Evolutionary conservation across 345 rosid species (phyloP), one percentile per base, ranked within the genome.

Genomic region (Bretschneidera sinensis): DNA sequence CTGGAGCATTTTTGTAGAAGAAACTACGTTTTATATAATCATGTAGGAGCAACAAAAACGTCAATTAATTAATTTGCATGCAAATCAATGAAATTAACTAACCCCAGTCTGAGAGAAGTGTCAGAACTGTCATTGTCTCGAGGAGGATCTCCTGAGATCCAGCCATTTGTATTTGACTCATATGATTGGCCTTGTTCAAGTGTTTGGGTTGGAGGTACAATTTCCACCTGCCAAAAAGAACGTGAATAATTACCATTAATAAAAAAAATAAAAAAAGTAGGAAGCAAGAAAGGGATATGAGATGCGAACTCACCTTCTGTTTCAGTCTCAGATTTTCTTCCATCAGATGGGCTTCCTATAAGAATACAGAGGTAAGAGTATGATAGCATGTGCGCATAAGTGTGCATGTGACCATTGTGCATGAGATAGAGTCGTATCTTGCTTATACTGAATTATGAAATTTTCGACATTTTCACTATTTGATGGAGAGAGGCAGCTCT

Each of bases 91-190:
- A 20, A 62, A 24, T 51, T 8, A 34, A 28, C 71, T 28, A 34
- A 79, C 79, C 79, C 77, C 67, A 79, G 54, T 60, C 51, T 71
- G 43, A 78, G 78, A 17, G 57, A 75, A 54, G 64, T 28, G 10
- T 60, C 63, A 5, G 52, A 54, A 24, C 35, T 49, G 21, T 69
- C 61, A 35, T 0, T 23, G 22, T 61, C 70, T 33, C 34, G 67
- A 52, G 61, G 23, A 56, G 45, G 61, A 70, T 69, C 55, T 15
- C 58, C 57, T 19, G 66, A 60, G 60, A 51, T 67, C 61, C 58
- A 25, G 24, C n/a, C 34, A 48, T 34, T 59, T 57, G 61, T 64
- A 19, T 18, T 23, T 19, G 72, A 68, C 19, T 64, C 69, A 14
- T 23, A 45, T 51, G 78, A 60, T 0, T 50, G 64, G 18, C 67